A percentile compares a stretch with the other conserved stretches of the same genome.
These are phyloP conservation scores for Euphrasia arctica DNA, from an alignment of 305 asterid genomes.

Conservation along the genomic window DNA sequence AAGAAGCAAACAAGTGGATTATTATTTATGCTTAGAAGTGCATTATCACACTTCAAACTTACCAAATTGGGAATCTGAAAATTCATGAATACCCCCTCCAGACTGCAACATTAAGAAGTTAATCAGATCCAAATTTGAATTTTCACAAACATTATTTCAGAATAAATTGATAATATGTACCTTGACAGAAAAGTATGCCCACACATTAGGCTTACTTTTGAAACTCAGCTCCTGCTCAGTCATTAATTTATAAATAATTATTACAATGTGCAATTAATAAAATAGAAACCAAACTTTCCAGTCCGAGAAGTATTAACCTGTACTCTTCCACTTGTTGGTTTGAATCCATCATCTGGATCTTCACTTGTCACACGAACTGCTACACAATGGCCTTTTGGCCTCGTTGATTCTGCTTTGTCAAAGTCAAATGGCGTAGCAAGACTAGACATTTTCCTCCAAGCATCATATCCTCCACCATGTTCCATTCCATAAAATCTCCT, in stretches of 20 bases:
- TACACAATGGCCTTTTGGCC: slow-evolving; percentile 95
- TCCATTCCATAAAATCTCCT: slow-evolving; percentile 88
- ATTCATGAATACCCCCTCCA: slow-evolving; percentile 99
- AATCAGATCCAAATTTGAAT: slow-evolving; percentile 19
- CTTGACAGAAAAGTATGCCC: slow-evolving; percentile 99
- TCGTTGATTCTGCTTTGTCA: slow-evolving; percentile 73
- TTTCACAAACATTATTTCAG: slow-evolving; percentile 1
- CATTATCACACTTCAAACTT: slow-evolving; percentile 34
- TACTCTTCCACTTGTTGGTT: slow-evolving; percentile 98
- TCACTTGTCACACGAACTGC: slow-evolving; percentile 99
- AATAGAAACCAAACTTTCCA: slow-evolving; percentile 10
- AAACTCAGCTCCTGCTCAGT: slow-evolving; percentile 82
- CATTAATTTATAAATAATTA: slow-evolving; percentile 2
- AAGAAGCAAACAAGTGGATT: slow-evolving; percentile 11
- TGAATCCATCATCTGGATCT: slow-evolving; percentile 99
- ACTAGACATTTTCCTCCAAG: slow-evolving; percentile 79
- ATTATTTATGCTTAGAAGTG: slow-evolving; percentile 7
- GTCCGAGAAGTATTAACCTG: slow-evolving; percentile 51
- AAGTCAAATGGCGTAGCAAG: slow-evolving; percentile 86
- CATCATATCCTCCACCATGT: slow-evolving; percentile 29
- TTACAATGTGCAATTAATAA: slow-evolving; percentile 17
- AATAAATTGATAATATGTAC: slow-evolving; percentile 37
- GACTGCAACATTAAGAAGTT: slow-evolving; percentile 61
- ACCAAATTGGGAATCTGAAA: slow-evolving; percentile 99
- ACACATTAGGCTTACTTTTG: slow-evolving; percentile 99